phyloP scores from a whole-genome alignment of 2,329 filamentous ascomycete species.

The Aureobasidium lini region DNA sequence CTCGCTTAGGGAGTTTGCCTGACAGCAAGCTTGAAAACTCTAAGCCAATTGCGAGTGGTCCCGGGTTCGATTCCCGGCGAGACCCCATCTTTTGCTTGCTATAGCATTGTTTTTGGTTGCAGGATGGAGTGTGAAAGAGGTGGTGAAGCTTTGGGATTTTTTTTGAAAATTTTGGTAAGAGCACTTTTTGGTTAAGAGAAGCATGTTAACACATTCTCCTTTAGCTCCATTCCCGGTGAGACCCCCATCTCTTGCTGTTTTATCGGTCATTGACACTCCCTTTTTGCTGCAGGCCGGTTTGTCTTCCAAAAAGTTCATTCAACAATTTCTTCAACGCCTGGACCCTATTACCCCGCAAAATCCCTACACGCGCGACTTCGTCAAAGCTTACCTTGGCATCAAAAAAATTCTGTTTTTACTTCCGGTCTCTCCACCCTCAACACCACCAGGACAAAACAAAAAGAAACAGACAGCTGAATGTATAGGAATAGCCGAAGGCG shows the following conservation, averaged over 20 bases:
- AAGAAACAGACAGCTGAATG: background rate
- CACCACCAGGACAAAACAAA: background rate
- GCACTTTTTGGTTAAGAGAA: too few species aligned
- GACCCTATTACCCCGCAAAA: background rate
- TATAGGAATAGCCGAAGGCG: slow-evolving; percentile 23
- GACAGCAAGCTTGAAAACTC: background rate
- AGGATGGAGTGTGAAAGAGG: background rate
- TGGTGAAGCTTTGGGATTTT: background rate
- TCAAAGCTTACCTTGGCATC: background rate
- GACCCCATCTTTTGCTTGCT: background rate
- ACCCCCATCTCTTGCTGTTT: too few species aligned
- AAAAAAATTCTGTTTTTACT: background rate
- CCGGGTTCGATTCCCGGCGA: slow-evolving; percentile 16
- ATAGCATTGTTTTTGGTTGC: background rate
- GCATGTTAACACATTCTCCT: background rate
- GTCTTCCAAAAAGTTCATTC: background rate
- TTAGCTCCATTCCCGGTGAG: too few species aligned
- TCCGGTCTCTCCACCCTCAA: background rate
- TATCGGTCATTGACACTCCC: too few species aligned
- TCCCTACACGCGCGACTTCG: background rate
- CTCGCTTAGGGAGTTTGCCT: slow-evolving; percentile 9
- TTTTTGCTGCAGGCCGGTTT: too few species aligned
- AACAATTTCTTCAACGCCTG: background rate
- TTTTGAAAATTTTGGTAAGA: background rate
- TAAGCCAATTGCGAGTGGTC: slow-evolving; percentile 13